phyloP scores from a whole-genome alignment of 1,284 basidiomycete species.

The Heliocybe sulcata region DNA sequence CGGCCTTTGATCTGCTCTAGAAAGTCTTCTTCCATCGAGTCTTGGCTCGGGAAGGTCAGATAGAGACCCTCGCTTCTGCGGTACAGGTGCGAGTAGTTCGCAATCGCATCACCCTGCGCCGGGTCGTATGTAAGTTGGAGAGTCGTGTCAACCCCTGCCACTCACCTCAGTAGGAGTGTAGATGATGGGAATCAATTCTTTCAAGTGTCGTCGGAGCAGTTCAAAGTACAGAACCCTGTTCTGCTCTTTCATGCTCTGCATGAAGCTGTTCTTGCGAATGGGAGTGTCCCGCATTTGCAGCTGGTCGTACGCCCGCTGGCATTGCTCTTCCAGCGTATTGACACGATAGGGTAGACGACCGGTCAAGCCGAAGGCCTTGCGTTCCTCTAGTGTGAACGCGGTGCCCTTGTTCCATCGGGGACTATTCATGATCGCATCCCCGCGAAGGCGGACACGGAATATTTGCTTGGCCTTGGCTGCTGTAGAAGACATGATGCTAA shows the following conservation, averaged over 20 bases:
- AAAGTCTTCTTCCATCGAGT: constrained; percentile 72
- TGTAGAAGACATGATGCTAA: not conserved
- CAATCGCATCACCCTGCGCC: constrained; percentile 67
- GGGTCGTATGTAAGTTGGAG: not conserved
- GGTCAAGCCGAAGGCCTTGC: constrained; percentile 65
- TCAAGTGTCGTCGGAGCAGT: constrained; percentile 52
- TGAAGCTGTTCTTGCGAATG: constrained; percentile 64
- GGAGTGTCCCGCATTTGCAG: constrained; percentile 37
- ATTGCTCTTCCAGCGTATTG: constrained; percentile 73
- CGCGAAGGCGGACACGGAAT: constrained; percentile 46
- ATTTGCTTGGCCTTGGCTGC: constrained; percentile 9
- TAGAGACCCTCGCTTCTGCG: constrained; percentile 67
- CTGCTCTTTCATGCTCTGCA: constrained; percentile 67
- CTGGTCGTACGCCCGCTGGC: constrained; percentile 65
- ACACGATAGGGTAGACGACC: constrained; percentile 73
- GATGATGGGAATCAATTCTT: constrained; percentile 70
- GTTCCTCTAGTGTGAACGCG: constrained; percentile 62
- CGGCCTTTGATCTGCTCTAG: constrained; percentile 55
- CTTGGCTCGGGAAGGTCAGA: constrained; percentile 54
- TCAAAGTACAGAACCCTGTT: constrained; percentile 74
- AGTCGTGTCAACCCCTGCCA: not conserved
- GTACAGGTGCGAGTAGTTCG: constrained; percentile 77
- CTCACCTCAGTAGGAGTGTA: constrained; percentile 65
- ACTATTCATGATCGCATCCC: constrained; percentile 50
- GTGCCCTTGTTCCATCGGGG: constrained; percentile 72